Base-by-base conservation (phyloP, 331 rosid species). In the Malus hybrid region DNA sequence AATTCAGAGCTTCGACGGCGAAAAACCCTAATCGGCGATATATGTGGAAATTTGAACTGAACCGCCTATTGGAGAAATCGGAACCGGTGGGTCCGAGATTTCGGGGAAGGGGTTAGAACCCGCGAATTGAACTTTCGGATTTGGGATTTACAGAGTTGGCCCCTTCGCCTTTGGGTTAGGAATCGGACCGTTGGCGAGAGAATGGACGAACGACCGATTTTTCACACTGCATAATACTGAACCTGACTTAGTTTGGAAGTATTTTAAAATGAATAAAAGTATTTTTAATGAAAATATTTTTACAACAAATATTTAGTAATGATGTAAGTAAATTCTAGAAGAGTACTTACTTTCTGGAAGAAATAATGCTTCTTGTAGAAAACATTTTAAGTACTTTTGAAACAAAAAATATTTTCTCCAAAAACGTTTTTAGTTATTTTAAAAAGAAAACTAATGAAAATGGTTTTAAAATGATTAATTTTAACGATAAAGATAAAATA, bases 381-480 rank as follows among this genome's bases (percentile, higher is more conserved):
- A 28, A 28, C 3, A 28, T 1, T 34, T 34, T 1, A 34, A 6
- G 2, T 34, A 1, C 2, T 34, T 34, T 34, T 34, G 9, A 34
- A 34, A 34, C 0, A 0, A 0, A 34, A 34, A 34, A 1, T 6
- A 34, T 34, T 34, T 34, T 34, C 9, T 1, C 0, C 0, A 34
- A 34, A 34, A 34, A 6, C 39, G 0, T 34, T 34, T 34, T 34
- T 34, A 34, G 2, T 34, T 34, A 34, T 1, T 34, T 34, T 34
- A 28, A 28, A 28, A 28, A 3, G 3, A 28, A 28, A 28, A 28
- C 29, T 28, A 28, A 28, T 28, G 29, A 28, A 28, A 6, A 16
- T 2, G 59, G 59, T 52, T 20, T 8, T 5, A 24, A 24, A 24
- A 24, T 1, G 1, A 24, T 24, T 24, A 24, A 24, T 24, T 24